A percentile compares a stretch with the other conserved stretches of the same genome.
Conservation (phyloP, 108 stramenopile species). For the Cylindrotheca closterium region DNA sequence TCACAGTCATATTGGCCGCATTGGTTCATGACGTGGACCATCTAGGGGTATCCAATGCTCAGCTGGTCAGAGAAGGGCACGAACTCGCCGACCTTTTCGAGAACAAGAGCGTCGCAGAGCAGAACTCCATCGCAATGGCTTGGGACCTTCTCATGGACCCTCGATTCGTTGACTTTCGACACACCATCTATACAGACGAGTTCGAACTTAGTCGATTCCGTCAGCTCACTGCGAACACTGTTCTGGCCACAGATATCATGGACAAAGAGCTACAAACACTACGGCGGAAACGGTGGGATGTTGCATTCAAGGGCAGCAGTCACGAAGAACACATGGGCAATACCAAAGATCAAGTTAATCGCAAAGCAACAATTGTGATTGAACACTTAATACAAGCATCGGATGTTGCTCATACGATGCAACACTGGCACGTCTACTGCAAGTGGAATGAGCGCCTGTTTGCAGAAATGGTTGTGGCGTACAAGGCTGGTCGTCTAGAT, state of each 20-base stretch:
- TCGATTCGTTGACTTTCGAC: conserved; percentile 18
- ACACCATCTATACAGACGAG: conserved; percentile 18
- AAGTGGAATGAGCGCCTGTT: too few relatives aligned
- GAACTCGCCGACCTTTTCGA: conserved; percentile 20
- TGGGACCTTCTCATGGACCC: conserved; percentile 33
- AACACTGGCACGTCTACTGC: too few relatives aligned
- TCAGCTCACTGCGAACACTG: conserved; percentile 33
- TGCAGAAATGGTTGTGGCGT: background rate
- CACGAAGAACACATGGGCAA: too few relatives aligned
- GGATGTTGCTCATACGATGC: too few relatives aligned
- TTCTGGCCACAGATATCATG: conserved; percentile 33
- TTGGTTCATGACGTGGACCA: conserved; percentile 48
- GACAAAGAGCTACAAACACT: conserved; percentile 9
- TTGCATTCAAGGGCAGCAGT: conserved; percentile 4
- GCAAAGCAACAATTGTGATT: too few relatives aligned
- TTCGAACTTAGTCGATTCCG: conserved; percentile 27
- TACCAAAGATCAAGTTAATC: conserved; percentile 16
- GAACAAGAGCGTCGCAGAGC: conserved; percentile 38
- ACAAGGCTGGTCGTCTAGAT: conserved; percentile 1
- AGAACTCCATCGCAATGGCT: conserved; percentile 28
- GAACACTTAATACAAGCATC: too few relatives aligned
- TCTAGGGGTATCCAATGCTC: too few relatives aligned
- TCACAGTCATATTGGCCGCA: too few relatives aligned
- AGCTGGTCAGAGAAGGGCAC: conserved; percentile 26
- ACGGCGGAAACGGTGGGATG: conserved; percentile 16